Conservation (phyloP, 176 grass and related monocot species). For the Tuctoria greenei region DNA sequence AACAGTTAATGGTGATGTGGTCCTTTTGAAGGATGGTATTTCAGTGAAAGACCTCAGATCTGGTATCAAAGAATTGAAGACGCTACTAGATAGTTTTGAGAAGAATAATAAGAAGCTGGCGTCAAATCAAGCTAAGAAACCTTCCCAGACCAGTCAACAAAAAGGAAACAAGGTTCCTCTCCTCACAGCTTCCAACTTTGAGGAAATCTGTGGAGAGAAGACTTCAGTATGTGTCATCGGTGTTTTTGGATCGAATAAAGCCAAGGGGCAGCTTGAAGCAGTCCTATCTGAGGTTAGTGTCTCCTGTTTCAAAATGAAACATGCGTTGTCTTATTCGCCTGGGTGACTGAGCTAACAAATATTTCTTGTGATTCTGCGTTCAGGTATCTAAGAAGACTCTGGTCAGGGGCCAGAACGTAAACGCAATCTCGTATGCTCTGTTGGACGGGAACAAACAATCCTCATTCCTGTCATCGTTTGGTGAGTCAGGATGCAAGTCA, state of each 20-base stretch:
- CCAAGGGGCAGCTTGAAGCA: constrained; percentile 54
- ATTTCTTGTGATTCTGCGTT: constrained; percentile 20
- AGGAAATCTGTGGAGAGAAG: constrained; percentile 66
- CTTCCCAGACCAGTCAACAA: constrained; percentile 23
- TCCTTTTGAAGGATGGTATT: constrained; percentile 78
- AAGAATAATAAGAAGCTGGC: constrained; percentile 74
- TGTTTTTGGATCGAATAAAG: constrained; percentile 66
- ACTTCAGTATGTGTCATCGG: constrained; percentile 70
- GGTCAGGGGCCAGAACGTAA: constrained; percentile 52
- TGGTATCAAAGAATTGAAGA: constrained; percentile 68
- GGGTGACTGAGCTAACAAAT: constrained; percentile 6
- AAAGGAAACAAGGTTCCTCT: constrained; percentile 52
- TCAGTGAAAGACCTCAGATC: constrained; percentile 75
- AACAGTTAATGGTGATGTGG: constrained; percentile 53
- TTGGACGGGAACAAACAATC: constrained; percentile 73
- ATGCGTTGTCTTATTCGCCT: background rate
- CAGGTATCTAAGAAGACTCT: constrained; percentile 90
- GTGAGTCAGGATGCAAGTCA: constrained; percentile 54
- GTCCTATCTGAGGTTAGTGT: constrained; percentile 61
- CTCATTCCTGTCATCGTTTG: constrained; percentile 59
- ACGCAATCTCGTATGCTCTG: constrained; percentile 55
- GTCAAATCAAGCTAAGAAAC: constrained; percentile 52
- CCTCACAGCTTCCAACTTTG: constrained; percentile 58
- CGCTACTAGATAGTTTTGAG: constrained; percentile 70
- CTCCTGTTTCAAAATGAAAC: background rate